Conservation (phyloP, 352 stramenopile genomes). For the Phytophthora fragariae region DNA sequence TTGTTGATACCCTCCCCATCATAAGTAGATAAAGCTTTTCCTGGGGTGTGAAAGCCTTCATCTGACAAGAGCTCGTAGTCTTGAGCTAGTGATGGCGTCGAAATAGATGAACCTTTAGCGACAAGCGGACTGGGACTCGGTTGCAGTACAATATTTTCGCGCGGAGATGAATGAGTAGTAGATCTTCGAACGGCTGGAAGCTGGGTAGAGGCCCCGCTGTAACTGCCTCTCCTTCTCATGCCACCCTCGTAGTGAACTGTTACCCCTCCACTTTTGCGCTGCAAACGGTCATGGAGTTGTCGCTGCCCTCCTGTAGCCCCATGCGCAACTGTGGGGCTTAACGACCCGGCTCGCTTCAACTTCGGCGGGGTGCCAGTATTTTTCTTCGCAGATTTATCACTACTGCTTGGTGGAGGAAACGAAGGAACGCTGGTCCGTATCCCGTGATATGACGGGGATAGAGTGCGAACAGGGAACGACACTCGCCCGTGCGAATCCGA, state of each 20-base stretch:
- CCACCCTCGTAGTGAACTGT: slow-evolving; percentile 15
- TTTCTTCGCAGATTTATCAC: slow-evolving; percentile 21
- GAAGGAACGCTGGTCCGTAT: slow-evolving; percentile 24
- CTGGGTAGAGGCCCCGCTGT: slow-evolving; percentile 19
- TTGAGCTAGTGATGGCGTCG: slow-evolving; percentile 37
- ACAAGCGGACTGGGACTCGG: slow-evolving; percentile 17
- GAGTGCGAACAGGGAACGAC: slow-evolving; percentile 33
- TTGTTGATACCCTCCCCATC: slow-evolving; percentile 4
- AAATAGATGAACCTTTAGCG: slow-evolving; percentile 15
- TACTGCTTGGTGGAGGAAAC: slow-evolving; percentile 7
- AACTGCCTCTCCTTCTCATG: slow-evolving; percentile 36
- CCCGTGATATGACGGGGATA: slow-evolving; percentile 34
- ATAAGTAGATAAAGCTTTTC: slow-evolving; percentile 22
- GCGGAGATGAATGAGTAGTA: slow-evolving; percentile 19
- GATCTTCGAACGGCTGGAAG: slow-evolving; percentile 18
- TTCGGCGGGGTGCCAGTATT: slow-evolving; percentile 28
- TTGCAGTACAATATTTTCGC: slow-evolving; percentile 17
- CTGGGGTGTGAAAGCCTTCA: slow-evolving; percentile 28
- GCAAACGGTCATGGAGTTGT: slow-evolving; percentile 37
- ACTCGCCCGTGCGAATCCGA: slow-evolving; percentile 31
- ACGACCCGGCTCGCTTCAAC: slow-evolving; percentile 30
- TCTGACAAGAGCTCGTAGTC: slow-evolving; percentile 41
- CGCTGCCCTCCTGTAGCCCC: slow-evolving; percentile 39
- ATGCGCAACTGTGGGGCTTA: slow-evolving; percentile 33
- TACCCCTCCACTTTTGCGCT: slow-evolving; percentile 31